phyloP scores from a whole-genome alignment of 495 filamentous ascomycete genomes.

The Glarea lozoyensis region DNA sequence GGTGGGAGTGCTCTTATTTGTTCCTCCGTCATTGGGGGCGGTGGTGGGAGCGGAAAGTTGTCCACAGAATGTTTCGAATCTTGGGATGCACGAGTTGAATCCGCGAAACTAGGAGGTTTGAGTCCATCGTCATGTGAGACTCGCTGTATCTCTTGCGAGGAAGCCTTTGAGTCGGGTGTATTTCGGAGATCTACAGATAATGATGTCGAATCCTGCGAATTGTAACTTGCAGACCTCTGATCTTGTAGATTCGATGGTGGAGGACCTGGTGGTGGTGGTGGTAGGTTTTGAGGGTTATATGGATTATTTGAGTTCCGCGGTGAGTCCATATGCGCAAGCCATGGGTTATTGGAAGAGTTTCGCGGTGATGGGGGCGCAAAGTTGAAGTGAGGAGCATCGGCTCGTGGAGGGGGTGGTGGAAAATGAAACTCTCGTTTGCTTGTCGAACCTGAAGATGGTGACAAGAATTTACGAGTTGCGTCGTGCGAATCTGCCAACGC shows the following conservation, averaged over 20 bases:
- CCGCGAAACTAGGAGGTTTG: neutral
- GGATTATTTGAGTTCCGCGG: conserved; percentile 22
- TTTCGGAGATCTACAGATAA: neutral
- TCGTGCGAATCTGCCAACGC: conserved; percentile 12
- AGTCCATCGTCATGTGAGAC: neutral
- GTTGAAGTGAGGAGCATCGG: conserved; percentile 39
- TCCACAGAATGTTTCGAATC: conserved; percentile 7
- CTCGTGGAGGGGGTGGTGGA: conserved; percentile 32
- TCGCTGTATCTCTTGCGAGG: neutral
- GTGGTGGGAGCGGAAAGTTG: too few species aligned
- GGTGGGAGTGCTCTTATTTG: conserved; percentile 9
- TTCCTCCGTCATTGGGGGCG: too few species aligned
- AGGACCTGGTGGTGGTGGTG: conserved; percentile 11
- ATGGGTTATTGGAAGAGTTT: conserved; percentile 19
- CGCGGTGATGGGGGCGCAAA: conserved; percentile 37
- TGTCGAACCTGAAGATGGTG: conserved; percentile 4
- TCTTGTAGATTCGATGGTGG: conserved; percentile 6
- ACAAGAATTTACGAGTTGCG: conserved; percentile 15
- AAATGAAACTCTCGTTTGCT: conserved; percentile 42
- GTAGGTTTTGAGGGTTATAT: conserved; percentile 2
- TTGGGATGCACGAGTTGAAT: neutral
- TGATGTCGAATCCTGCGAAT: conserved; percentile 3
- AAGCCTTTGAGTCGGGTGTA: neutral
- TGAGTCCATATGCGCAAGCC: conserved; percentile 26
- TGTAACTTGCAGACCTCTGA: conserved; percentile 10